Evolutionary conservation across 2,329 filamentous ascomycete genomes (phyloP).

Genomic region (Arthrobotrys conoides): DNA sequence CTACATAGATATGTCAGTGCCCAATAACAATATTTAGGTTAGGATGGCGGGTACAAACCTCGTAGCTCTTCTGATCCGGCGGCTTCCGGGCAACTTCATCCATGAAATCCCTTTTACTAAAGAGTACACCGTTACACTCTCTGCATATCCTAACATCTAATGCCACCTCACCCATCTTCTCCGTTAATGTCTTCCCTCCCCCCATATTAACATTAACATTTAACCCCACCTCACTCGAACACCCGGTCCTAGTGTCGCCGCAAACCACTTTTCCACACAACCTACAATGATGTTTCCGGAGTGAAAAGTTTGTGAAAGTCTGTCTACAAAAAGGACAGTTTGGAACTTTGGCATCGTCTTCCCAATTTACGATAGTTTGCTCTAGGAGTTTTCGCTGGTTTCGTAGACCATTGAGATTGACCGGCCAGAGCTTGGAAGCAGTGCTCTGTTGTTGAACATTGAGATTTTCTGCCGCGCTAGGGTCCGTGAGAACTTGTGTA

Average conservation of each 20-base stretch:
- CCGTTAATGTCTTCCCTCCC: slow-evolving; percentile 66
- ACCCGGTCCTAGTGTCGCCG: slow-evolving; percentile 84
- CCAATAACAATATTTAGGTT: background rate
- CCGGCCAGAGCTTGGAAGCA: slow-evolving; percentile 68
- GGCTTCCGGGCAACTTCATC: slow-evolving; percentile 78
- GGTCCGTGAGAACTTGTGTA: slow-evolving; percentile 83
- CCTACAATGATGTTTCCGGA: slow-evolving; percentile 92
- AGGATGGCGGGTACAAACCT: slow-evolving; percentile 24
- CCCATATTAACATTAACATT: slow-evolving; percentile 76
- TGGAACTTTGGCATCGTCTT: slow-evolving; percentile 84
- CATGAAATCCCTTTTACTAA: slow-evolving; percentile 82
- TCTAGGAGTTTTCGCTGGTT: slow-evolving; percentile 85
- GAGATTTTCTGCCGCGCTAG: slow-evolving; percentile 72
- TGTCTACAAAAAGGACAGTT: slow-evolving; percentile 96
- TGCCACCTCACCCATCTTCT: slow-evolving; percentile 74
- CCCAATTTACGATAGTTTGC: slow-evolving; percentile 94
- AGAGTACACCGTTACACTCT: slow-evolving; percentile 82
- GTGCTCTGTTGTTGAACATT: slow-evolving; percentile 48
- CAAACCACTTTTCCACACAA: slow-evolving; percentile 95
- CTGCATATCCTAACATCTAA: slow-evolving; percentile 92
- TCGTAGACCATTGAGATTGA: slow-evolving; percentile 60
- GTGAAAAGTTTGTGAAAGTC: slow-evolving; percentile 92
- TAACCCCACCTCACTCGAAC: slow-evolving; percentile 86
- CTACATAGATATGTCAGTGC: slow-evolving; percentile 64
- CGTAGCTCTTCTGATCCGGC: slow-evolving; percentile 83